phyloP scores from a whole-genome alignment of 441 rosid genomes.

The Raphanus hybrid region DNA sequence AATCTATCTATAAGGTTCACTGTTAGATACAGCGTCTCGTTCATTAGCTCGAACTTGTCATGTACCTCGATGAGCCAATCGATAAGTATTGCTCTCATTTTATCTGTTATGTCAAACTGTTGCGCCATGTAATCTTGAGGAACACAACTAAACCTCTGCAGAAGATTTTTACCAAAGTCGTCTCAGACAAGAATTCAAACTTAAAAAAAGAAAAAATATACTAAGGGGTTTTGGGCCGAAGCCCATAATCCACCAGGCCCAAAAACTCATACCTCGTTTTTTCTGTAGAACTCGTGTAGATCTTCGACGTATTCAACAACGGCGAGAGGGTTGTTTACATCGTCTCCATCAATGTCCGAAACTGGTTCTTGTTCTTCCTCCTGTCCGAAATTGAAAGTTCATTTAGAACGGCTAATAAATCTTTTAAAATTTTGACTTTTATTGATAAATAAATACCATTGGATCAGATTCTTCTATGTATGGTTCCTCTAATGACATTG shows the following conservation, averaged over 20 bases:
- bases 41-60: neutral
- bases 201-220: too few relatives aligned
- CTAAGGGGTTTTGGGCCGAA: too few relatives aligned
- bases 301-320: neutral
- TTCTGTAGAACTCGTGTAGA: neutral
- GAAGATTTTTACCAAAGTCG: neutral
- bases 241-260: too few relatives aligned
- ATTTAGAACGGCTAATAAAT: neutral
- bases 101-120: constrained; percentile 5
- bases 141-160: constrained; percentile 6
- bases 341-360: neutral
- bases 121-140: constrained; percentile 3
- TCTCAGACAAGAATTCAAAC: neutral
- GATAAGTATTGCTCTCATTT: neutral
- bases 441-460: too few relatives aligned
- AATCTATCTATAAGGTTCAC: constrained; percentile 6
- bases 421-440: too few relatives aligned
- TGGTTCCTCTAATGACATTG: neutral
- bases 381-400: neutral
- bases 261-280: neutral
- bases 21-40: neutral
- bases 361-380: neutral
- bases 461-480: constrained; percentile 6
- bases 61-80: constrained; percentile 2
- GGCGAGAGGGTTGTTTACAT: neutral